A percentile compares a stretch with the other conserved stretches of the same genome.
Evolutionary conservation across 352 stramenopile species (phyloP).

Genomic region (Phytophthora tubulina): DNA sequence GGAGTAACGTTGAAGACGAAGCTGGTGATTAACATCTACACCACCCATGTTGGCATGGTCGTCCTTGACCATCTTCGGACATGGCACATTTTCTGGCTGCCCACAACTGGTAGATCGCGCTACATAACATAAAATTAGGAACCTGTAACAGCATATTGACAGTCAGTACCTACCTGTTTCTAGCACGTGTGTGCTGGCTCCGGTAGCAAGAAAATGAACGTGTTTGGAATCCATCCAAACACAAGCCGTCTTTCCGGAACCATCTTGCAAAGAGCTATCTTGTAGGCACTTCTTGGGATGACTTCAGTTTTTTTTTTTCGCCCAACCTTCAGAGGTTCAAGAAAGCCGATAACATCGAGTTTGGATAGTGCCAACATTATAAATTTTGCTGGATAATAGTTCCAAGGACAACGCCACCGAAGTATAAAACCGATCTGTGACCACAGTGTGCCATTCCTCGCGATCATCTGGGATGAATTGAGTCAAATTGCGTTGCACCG

Average conservation of each 20-base stretch:
- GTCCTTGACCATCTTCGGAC: neutral
- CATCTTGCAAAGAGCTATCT: neutral
- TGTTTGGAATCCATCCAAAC: neutral
- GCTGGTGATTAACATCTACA: neutral
- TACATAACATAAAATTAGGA: neutral
- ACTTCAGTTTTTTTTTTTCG: neutral
- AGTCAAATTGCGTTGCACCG: neutral
- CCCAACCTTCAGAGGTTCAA: neutral
- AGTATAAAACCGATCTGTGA: neutral
- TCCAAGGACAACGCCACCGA: neutral
- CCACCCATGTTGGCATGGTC: neutral
- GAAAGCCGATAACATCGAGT: neutral
- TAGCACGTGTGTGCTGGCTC: neutral
- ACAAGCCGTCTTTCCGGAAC: neutral
- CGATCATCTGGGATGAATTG: neutral
- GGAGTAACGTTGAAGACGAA: neutral
- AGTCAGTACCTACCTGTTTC: neutral
- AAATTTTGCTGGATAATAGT: neutral
- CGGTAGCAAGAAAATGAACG: neutral
- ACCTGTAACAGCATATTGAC: too few species aligned
- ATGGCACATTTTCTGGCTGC: neutral
- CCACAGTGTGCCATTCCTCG: neutral
- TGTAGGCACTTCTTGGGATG: neutral
- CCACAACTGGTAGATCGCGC: neutral
- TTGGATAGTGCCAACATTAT: neutral